Evolutionary conservation across 2,329 filamentous ascomycete species (phyloP).

Genomic region (Fusarium liriodendri): DNA sequence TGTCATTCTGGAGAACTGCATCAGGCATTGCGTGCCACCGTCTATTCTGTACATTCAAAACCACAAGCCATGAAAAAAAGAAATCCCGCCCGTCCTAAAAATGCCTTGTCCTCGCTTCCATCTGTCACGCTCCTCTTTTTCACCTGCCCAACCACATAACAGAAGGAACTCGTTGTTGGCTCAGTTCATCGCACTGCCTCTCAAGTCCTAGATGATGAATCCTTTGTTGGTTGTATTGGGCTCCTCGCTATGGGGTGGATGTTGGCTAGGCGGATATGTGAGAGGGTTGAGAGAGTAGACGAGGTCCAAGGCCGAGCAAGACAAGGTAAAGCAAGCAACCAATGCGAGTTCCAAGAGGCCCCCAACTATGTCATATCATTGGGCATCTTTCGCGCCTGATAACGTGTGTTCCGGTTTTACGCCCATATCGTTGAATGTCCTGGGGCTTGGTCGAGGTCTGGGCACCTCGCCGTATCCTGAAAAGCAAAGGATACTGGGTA

Average conservation of each 20-base stretch:
- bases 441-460: constrained; percentile 2
- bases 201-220: not conserved
- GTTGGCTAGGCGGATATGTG: not conserved
- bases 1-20: constrained; percentile 31
- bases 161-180: constrained; percentile 12
- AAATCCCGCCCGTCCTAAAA: constrained; percentile 23
- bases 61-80: constrained; percentile 25
- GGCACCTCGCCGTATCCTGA: constrained; percentile 20
- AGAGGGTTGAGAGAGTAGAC: not conserved
- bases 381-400: constrained; percentile 3
- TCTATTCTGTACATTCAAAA: constrained; percentile 38
- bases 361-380: not conserved
- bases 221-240: not conserved
- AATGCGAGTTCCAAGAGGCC: constrained; percentile 5
- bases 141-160: constrained; percentile 18
- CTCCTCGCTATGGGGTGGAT: not conserved
- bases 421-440: constrained; percentile 7
- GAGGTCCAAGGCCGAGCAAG: constrained; percentile 5
- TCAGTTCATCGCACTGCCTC: constrained; percentile 2
- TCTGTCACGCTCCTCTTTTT: not conserved
- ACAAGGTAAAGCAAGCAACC: constrained; percentile 10
- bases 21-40: constrained; percentile 27
- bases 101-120: constrained; percentile 4
- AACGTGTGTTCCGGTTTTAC: constrained; percentile 8
- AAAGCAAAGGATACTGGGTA: constrained; percentile 21